These are phyloP conservation scores for Blastomyces emzantsi DNA, from an alignment of 2,329 filamentous ascomycete genomes.

Conservation along the genomic window DNA sequence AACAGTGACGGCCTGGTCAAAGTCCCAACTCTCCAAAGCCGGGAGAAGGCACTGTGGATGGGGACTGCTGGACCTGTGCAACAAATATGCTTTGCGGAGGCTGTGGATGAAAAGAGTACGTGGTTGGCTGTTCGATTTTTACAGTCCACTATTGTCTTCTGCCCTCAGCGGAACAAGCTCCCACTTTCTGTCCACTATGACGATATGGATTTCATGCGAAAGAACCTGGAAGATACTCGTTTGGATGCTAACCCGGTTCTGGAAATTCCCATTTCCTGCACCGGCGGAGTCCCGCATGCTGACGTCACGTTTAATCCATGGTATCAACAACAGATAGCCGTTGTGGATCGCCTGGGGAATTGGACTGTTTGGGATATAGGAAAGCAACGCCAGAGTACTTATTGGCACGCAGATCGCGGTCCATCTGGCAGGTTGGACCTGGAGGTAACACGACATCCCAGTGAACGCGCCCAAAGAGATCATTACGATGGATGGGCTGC, in stretches of 20 bases:
- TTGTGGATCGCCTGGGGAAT: constrained; percentile 45
- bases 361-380: constrained; percentile 47
- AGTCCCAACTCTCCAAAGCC: constrained; percentile 33
- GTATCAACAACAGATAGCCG: constrained; percentile 47
- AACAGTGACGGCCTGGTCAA: constrained; percentile 11
- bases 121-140: constrained; percentile 46
- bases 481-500: constrained; percentile 38
- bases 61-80: constrained; percentile 43
- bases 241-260: constrained; percentile 41
- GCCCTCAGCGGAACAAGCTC: constrained; percentile 30
- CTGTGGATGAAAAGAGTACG: constrained; percentile 31
- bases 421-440: constrained; percentile 26
- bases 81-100: constrained; percentile 45
- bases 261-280: constrained; percentile 35
- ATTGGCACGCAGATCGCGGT: constrained; percentile 23
- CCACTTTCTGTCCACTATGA: constrained; percentile 20
- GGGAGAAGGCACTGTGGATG: constrained; percentile 42
- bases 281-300: constrained; percentile 41
- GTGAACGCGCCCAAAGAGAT: constrained; percentile 15
- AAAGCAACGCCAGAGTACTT: constrained; percentile 21
- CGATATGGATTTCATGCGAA: constrained; percentile 12
- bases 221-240: constrained; percentile 28
- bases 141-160: constrained; percentile 41
- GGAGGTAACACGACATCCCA: constrained; percentile 16
- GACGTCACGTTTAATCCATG: constrained; percentile 53